Evolutionary conservation across 768 basidiomycete species (phyloP).

Genomic region (Xerocomus spinulosus): DNA sequence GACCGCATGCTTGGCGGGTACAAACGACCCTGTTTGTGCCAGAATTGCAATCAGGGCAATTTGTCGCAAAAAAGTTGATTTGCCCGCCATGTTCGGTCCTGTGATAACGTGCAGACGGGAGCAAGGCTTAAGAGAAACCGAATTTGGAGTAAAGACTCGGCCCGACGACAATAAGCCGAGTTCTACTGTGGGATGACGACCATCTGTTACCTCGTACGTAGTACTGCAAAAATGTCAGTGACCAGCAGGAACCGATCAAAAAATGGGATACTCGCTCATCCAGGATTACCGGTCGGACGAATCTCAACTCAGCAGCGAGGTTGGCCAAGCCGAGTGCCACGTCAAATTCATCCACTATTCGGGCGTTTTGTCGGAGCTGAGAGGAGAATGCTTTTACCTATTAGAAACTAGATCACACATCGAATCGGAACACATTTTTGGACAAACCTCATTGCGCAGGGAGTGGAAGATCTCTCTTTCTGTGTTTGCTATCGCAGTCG

Average conservation of each 20-base stretch:
- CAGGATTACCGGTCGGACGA: conserved; percentile 64
- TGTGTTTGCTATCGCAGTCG: conserved; percentile 43
- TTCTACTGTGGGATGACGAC: conserved; percentile 92
- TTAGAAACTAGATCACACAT: conserved; percentile 1
- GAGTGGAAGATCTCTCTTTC: conserved; percentile 74
- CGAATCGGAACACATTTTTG: not conserved
- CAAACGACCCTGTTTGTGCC: conserved; percentile 90
- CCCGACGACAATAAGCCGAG: conserved; percentile 71
- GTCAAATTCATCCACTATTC: conserved; percentile 83
- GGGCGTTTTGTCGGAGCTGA: conserved; percentile 67
- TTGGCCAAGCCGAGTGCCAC: conserved; percentile 76
- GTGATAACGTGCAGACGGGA: conserved; percentile 81
- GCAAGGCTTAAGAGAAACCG: conserved; percentile 52
- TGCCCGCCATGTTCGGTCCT: conserved; percentile 95
- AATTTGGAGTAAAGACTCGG: conserved; percentile 83
- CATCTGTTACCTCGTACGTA: conserved; percentile 66
- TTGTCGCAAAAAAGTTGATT: conserved; percentile 90
- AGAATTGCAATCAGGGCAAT: conserved; percentile 85
- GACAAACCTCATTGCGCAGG: conserved; percentile 61
- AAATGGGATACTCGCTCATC: conserved; percentile 52
- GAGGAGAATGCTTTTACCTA: conserved; percentile 60
- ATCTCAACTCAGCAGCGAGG: conserved; percentile 72
- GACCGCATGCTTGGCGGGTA: conserved; percentile 77
- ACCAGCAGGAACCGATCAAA: not conserved
- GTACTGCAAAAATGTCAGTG: conserved; percentile 31